Evolutionary conservation across 2,329 filamentous ascomycete species (phyloP).

Genomic region (Fusarium sp.): DNA sequence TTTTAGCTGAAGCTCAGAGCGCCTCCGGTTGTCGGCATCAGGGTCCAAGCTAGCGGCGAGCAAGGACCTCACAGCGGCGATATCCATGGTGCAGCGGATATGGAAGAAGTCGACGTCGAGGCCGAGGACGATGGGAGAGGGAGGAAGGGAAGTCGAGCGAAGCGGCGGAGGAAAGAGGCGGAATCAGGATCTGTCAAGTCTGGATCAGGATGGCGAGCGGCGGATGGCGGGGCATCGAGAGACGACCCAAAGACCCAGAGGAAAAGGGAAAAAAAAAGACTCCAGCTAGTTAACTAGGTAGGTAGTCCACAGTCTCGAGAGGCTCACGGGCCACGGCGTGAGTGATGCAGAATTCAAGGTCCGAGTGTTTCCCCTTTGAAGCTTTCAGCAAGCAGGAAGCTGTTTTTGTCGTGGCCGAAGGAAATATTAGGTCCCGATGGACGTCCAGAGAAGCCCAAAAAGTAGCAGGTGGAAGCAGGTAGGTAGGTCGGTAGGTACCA

Average conservation of each 20-base stretch:
- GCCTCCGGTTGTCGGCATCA: conserved; percentile 79
- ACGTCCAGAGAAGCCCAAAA: conserved; percentile 40
- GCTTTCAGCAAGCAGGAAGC: conserved; percentile 13
- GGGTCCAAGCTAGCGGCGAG: conserved; percentile 81
- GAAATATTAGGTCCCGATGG: conserved; percentile 36
- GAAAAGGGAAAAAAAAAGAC: conserved; percentile 20
- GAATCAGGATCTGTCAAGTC: conserved; percentile 47
- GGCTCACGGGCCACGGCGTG: conserved; percentile 27
- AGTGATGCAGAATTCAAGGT: conserved; percentile 21
- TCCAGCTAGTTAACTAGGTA: conserved; percentile 9
- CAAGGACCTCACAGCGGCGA: conserved; percentile 78
- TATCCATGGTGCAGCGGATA: conserved; percentile 71
- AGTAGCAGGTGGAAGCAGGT: conserved; percentile 16
- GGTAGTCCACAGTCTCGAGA: conserved; percentile 34
- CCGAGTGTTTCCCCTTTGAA: conserved; percentile 16
- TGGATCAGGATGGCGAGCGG: conserved; percentile 42
- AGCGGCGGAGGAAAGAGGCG: conserved; percentile 37
- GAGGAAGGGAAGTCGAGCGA: conserved; percentile 24
- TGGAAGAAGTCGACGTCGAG: conserved; percentile 42
- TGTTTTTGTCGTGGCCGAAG: conserved; percentile 18
- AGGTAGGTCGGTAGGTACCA: conserved; percentile 33
- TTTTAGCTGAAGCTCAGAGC: conserved; percentile 85
- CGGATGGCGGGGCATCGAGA: conserved; percentile 47
- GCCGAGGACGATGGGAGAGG: conserved; percentile 38
- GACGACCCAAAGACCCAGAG: conserved; percentile 36